Evolutionary conservation across 2,329 filamentous ascomycete species (phyloP), one percentile per base, ranked within the genome.

Genomic region (Neodidymelliopsis sp.): DNA sequence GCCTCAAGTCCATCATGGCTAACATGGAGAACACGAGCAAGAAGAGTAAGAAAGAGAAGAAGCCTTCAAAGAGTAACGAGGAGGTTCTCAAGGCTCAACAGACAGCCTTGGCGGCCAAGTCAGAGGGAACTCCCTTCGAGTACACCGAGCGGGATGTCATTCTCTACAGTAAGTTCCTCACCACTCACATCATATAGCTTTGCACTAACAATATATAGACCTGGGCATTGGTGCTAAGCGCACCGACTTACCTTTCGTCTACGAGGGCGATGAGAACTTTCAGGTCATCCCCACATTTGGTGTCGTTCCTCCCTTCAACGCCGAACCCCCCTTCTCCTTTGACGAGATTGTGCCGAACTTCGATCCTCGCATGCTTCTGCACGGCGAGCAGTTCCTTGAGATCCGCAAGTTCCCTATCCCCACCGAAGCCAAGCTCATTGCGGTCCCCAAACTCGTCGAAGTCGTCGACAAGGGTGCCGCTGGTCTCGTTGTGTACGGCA

Each of bases 311-410:
- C 89, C 87, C 65, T 97, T 97, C 79, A 88, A 88, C 39, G 87
- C 91, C 53, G 82, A 89, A 60, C 79, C 86, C 53, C 90, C 93
- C 20, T 97, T 89, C 79, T 85, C 81, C 74, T 82, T 94, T 65
- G 84, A 86, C 68, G 85, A 92, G 48, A 83, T 99, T 54, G 88
- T 97, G 20, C 91, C 92, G 73, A 96, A 97, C 81, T 99, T 97
- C 81, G 91, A 85, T 27, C 93, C 92, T 54, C 97, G 96, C 91
- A 97, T 97, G 91, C 85, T 99, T 39, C 88, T 99, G 18, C 94
- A 99, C 78, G 94, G 94, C 70, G 94, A 99, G 81, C 94, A 99
- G 76, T 99, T 92, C 78, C 90, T 99, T 57, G 94, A 99, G 77
- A 84, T 99, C 68, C 86, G 87, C 71, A 91, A 93, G 75, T 95